Base-by-base conservation (phyloP, 257 asterid species). In the Primulina eburnea region DNA sequence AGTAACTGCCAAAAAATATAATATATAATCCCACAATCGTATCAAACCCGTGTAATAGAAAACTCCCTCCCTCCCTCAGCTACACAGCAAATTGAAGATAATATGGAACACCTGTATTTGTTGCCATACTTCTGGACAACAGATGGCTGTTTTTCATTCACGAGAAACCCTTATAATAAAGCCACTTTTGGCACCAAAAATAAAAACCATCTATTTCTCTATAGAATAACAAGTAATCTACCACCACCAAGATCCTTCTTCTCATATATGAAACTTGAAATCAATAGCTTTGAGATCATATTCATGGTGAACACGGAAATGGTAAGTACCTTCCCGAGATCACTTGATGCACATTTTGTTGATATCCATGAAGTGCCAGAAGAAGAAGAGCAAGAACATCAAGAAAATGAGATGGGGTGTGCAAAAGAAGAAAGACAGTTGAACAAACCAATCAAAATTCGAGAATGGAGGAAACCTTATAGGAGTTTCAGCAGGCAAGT, bases 351-450 rank as follows among this genome's bases (percentile, higher is more conserved):
- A 4, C 90, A 85, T 62, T 82, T 85, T 1, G 86, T 92, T 16
- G 96, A 92, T 50, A 89, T 92, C 69, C 93, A 81, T 20, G 96
- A 89, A 77, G 87, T 73, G n/a, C 86, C 65, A 0, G 90, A 84
- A 63, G 90, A 80, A 9, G 87, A 83, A 28, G 90, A 84, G 5
- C 18, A 47, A 16, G 81, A 73, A 9, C 30, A 24, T 2, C 67
- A 66, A 24, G 69, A 43, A 40, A 74, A 67, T 8, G 67, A 75
- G 64, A 67, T 43, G 50, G 69, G 40, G 12, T 71, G 77, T 17
- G 71, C 67, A 30, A 83, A 77, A 38, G 47, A 69, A 7, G 81
- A 79, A 17, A 83, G 62, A 20, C 73, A 78, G 20, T 2, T 28
- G 1, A 77, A 72, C 68, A 77, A 71, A 64, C 67, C 35, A 2